Evolutionary conservation across 768 basidiomycete species (phyloP).

Genomic region (Mycena albidolilacea): DNA sequence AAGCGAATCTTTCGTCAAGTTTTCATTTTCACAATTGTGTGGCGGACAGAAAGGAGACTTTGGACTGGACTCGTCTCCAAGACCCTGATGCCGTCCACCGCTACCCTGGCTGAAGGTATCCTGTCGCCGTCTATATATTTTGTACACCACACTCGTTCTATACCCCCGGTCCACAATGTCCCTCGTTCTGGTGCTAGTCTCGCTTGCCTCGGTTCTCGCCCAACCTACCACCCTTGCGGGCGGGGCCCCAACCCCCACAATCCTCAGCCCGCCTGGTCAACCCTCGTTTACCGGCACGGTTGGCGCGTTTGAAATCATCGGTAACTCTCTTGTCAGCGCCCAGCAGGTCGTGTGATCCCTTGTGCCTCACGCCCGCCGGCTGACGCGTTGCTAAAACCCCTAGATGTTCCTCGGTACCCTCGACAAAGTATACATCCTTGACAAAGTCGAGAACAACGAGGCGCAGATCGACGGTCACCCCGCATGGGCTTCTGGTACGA

Average conservation of each 20-base stretch:
- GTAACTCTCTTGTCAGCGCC: conserved; percentile 79
- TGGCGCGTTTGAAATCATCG: conserved; percentile 78
- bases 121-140: conserved; percentile 13
- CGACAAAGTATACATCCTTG: conserved; percentile 72
- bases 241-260: conserved; percentile 34
- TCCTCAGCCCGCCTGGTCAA: conserved; percentile 64
- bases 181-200: conserved; percentile 6
- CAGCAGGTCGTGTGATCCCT: conserved; percentile 69
- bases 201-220: conserved; percentile 24
- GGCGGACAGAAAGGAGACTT: neutral
- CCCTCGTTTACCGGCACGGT: conserved; percentile 60
- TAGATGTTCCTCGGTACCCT: conserved; percentile 67
- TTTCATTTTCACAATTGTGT: neutral
- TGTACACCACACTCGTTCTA: conserved; percentile 12
- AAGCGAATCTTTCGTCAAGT: neutral
- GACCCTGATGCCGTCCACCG: neutral
- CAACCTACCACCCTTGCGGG: neutral
- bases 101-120: conserved; percentile 12
- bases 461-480: conserved; percentile 76
- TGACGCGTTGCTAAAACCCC: conserved; percentile 7
- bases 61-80: neutral
- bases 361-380: neutral
- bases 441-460: conserved; percentile 87
- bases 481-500: conserved; percentile 77
- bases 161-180: conserved; percentile 5